Evolutionary conservation across 2,329 filamentous ascomycete species (phyloP), one percentile per base, ranked within the genome.

Genomic region (Stromatinia cepivora): DNA sequence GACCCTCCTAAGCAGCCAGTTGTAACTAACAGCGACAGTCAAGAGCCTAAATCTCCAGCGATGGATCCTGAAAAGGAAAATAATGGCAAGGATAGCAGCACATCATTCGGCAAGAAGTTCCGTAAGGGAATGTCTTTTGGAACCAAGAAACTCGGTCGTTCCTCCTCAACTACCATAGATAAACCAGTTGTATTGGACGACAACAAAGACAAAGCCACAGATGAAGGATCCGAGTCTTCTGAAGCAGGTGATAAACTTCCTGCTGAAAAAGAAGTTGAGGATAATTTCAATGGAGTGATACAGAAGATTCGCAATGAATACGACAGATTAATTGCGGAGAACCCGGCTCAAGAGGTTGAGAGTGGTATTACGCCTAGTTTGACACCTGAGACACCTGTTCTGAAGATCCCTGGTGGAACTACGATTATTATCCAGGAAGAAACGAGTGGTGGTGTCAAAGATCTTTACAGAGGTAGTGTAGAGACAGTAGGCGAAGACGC

Each of bases 381-480:
- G 53, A 85, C 90, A 1, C 88, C 85, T 71, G 92, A 95, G 72
- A 93, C 92, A 1, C 92, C 92, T 0, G 87, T 93, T 10, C 81
- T 95, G 50, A 92, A 91, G 76, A 85, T 91, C 6, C 91, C 92
- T 1, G 80, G 84, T 1, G 87, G 84, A 53, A 90, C 88, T 42
- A 88, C 87, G 73, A 84, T 91, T 58, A 88, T 91, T 66, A 87
- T 91, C 62, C 88, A 91, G 75, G 88, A 91, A 76, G 89, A 91
- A 78, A 89, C 87, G 2, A 84, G 83, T 9, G 89, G 88, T 52
- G 88, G 88, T 66, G 90, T 86, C 69, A 92, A 92, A 39, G 95
- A 98, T 82, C 83, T 98, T 15, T 99, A 97, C 78, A 87, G 95
- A 76, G 94, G 95, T 39, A 97, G 91, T 4, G 92, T 98, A 3